Evolutionary conservation across 2,329 filamentous ascomycete species (phyloP).

Genomic region (Scedosporium apiospermum): DNA sequence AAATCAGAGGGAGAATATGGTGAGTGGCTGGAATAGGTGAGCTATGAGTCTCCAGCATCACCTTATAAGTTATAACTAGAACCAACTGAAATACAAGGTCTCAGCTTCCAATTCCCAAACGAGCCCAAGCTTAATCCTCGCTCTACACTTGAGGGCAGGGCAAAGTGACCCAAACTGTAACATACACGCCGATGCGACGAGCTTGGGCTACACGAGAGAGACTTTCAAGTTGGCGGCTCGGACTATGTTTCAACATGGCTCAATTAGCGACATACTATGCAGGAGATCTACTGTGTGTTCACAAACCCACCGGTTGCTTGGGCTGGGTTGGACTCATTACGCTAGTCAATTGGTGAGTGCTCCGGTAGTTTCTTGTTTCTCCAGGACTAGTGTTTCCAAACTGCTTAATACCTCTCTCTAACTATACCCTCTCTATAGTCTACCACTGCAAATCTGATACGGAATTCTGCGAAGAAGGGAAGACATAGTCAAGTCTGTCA

Average conservation of each 20-base stretch:
- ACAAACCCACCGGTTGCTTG: neutral
- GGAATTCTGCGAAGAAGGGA: neutral
- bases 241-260: neutral
- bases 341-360: slow-evolving; percentile 1
- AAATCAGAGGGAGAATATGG: neutral
- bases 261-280: neutral
- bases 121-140: neutral
- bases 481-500: slow-evolving; percentile 1
- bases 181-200: neutral
- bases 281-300: neutral
- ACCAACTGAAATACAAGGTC: no score
- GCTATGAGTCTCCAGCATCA: neutral
- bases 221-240: neutral
- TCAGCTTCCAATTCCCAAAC: no score
- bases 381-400: no score
- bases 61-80: no score
- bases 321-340: neutral
- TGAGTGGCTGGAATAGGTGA: neutral
- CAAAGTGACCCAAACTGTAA: neutral
- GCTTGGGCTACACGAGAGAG: neutral
- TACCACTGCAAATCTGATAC: slow-evolving; percentile 3
- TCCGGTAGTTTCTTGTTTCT: no score
- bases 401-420: neutral
- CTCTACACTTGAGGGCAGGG: neutral
- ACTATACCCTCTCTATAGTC: neutral